These are phyloP conservation scores for Mesembryanthemum crystallinum DNA, from an alignment of 148 eudicot genomes.

Conservation along the genomic window DNA sequence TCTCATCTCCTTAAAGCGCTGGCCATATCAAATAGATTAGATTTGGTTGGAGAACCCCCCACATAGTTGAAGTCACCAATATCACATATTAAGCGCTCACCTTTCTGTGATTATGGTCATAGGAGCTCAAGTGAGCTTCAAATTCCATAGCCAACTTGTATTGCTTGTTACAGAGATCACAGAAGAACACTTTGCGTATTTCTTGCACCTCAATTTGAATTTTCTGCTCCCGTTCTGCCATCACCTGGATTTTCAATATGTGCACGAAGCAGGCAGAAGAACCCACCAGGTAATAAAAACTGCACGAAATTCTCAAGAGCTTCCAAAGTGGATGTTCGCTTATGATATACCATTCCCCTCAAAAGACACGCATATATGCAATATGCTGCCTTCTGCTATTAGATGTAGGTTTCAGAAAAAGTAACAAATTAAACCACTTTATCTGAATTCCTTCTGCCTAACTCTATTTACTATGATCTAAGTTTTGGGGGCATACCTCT, in stretches of 20 bases:
- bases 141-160: conserved; percentile 96
- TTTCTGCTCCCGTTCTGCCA: conserved; percentile 99
- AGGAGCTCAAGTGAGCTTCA: conserved; percentile 94
- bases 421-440: conserved; percentile 57
- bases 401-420: conserved; percentile 69
- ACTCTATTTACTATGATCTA: not conserved
- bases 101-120: conserved; percentile 98
- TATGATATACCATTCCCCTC: conserved; percentile 83
- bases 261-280: conserved; percentile 99
- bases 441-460: conserved; percentile 24
- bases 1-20: conserved; percentile 94
- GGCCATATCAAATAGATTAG: conserved; percentile 19
- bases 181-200: conserved; percentile 78
- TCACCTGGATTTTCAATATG: conserved; percentile 95
- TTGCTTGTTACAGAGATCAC: conserved; percentile 97
- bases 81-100: conserved; percentile 26
- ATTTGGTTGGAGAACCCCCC: conserved; percentile 1
- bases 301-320: conserved; percentile 97
- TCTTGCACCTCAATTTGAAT: conserved; percentile 96
- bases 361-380: conserved; percentile 87
- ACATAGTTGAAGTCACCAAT: not conserved
- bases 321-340: conserved; percentile 88
- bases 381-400: conserved; percentile 96
- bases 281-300: conserved; percentile 99
- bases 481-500: conserved; percentile 65